Conservation (phyloP, 352 stramenopile species). For the Pythium sp. region DNA sequence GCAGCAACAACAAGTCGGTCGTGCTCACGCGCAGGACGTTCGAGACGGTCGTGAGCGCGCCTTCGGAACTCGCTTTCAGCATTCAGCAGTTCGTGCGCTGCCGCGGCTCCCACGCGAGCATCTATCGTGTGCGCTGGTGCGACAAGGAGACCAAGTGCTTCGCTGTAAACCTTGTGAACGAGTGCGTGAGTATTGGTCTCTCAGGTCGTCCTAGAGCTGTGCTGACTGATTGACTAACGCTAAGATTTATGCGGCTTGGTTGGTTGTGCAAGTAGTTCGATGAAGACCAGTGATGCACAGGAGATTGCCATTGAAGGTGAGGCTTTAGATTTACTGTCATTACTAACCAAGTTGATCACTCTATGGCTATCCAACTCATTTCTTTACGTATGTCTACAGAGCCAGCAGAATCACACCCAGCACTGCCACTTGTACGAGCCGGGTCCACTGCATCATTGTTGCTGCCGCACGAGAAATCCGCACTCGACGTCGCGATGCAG, state of each 20-base stretch:
- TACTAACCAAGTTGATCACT: background rate
- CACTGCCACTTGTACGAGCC: background rate
- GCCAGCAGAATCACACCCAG: background rate
- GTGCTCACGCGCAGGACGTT: conserved; percentile 57
- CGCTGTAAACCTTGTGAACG: conserved; percentile 71
- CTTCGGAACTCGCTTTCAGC: conserved; percentile 55
- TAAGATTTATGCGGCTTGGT: background rate
- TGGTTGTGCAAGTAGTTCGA: background rate
- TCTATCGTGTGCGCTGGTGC: conserved; percentile 70
- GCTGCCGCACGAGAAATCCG: background rate
- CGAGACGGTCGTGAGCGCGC: conserved; percentile 51
- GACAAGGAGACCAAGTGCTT: conserved; percentile 53
- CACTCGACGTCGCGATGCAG: conserved; percentile 18
- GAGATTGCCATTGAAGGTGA: background rate
- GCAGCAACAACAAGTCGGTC: conserved; percentile 51
- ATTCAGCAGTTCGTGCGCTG: conserved; percentile 75
- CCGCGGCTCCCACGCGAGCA: conserved; percentile 57
- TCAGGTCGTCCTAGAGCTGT: background rate
- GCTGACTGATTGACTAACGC: background rate
- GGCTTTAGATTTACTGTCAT: background rate
- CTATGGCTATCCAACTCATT: background rate
- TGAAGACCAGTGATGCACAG: conserved; percentile 11
- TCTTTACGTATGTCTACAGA: background rate
- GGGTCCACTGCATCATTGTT: background rate
- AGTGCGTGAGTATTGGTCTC: conserved; percentile 32